phyloP scores from a whole-genome alignment of 805 yeast genomes.

The Cyberlindnera maclurae region DNA sequence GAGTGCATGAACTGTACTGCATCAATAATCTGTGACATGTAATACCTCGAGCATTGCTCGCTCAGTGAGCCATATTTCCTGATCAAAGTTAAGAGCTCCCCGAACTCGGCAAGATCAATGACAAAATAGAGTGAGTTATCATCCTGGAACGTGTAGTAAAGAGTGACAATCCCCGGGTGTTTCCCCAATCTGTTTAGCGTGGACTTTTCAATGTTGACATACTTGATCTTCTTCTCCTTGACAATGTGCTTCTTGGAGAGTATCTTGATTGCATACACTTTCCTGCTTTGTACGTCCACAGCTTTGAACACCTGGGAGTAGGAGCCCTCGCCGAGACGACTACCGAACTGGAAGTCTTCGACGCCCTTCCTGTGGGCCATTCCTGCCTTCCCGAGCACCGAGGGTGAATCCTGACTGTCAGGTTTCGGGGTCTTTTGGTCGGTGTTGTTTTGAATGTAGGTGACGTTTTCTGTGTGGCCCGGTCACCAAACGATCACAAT shows the following conservation, averaged over 20 bases:
- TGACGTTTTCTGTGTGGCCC: too few relatives aligned
- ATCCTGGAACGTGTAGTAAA: conserved; percentile 94
- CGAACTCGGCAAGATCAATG: conserved; percentile 88
- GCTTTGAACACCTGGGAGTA: conserved; percentile 92
- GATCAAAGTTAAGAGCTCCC: conserved; percentile 80
- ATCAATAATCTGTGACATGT: conserved; percentile 82
- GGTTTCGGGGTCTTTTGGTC: too few relatives aligned
- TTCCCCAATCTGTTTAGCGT: conserved; percentile 81
- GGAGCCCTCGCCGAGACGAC: conserved; percentile 89
- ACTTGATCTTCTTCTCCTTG: conserved; percentile 88
- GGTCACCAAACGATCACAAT: too few relatives aligned
- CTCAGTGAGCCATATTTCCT: conserved; percentile 71
- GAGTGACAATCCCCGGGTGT: conserved; percentile 90
- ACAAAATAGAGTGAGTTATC: conserved; percentile 83
- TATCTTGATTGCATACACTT: conserved; percentile 85
- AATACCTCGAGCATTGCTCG: conserved; percentile 70
- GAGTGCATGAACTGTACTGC: conserved; percentile 84
- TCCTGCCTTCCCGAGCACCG: too few relatives aligned
- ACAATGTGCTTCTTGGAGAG: conserved; percentile 90
- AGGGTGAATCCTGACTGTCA: too few relatives aligned
- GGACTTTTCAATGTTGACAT: conserved; percentile 91
- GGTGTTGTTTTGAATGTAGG: too few relatives aligned
- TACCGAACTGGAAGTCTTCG: conserved; percentile 74
- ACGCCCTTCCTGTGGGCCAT: conserved; percentile 46
- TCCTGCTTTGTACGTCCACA: conserved; percentile 59